Evolutionary conservation across 192 early-diverging fungal species (phyloP).

Genomic region (Umbelopsis vinacea): DNA sequence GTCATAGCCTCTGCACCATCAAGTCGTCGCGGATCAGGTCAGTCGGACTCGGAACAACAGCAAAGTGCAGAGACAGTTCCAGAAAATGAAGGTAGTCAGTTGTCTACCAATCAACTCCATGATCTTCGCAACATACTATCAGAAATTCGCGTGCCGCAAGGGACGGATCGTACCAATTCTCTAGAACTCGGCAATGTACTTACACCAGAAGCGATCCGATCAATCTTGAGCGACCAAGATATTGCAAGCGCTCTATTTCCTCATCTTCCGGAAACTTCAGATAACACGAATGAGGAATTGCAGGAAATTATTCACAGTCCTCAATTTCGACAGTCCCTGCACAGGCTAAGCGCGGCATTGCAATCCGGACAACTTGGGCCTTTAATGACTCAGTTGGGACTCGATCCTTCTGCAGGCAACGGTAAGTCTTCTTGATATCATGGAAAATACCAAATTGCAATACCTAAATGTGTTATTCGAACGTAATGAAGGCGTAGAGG

Average conservation of each 20-base stretch:
- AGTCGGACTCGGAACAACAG: background rate
- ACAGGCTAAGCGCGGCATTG: conserved; percentile 50
- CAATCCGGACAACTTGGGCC: conserved; percentile 59
- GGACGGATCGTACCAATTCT: background rate
- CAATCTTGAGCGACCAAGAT: conserved; percentile 46
- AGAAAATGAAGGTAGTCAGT: background rate
- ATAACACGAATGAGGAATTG: conserved; percentile 50
- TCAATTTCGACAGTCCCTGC: conserved; percentile 57
- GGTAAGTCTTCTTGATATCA: background rate
- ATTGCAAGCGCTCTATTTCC: conserved; percentile 51
- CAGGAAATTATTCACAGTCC: conserved; percentile 51
- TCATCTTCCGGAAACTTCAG: conserved; percentile 46
- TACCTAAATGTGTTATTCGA: background rate
- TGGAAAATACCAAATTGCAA: too few relatives aligned
- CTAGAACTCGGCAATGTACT: conserved; percentile 46
- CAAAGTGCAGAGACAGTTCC: background rate
- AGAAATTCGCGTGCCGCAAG: conserved; percentile 44
- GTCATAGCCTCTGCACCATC: background rate
- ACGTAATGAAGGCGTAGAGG: background rate
- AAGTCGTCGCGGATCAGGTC: conserved; percentile 1
- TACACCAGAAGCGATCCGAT: conserved; percentile 40
- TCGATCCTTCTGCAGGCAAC: conserved; percentile 51
- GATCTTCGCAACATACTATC: conserved; percentile 50
- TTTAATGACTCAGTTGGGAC: conserved; percentile 50
- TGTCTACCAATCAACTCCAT: conserved; percentile 46